Evolutionary conservation across 2,329 filamentous ascomycete genomes (phyloP).

Genomic region (Hymenoscyphus repandus): DNA sequence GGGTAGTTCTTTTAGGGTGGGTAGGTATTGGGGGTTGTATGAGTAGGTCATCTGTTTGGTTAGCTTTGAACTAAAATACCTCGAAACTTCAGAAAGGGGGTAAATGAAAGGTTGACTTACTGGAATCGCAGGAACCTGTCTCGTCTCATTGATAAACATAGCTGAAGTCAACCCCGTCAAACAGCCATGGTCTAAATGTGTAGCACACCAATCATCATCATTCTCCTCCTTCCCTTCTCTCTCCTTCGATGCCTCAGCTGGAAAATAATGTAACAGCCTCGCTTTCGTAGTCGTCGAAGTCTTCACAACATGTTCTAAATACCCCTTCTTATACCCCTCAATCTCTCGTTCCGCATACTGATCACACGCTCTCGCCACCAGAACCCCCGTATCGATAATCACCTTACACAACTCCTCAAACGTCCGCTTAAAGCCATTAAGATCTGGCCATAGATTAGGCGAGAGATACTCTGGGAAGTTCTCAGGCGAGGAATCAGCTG

Average conservation of each 20-base stretch:
- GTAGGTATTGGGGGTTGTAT: constrained; percentile 31
- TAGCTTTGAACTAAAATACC: background rate
- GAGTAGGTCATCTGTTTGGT: constrained; percentile 18
- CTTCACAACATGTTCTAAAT: constrained; percentile 81
- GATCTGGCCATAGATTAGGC: constrained; percentile 81
- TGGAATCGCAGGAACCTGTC: constrained; percentile 32
- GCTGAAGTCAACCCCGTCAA: constrained; percentile 89
- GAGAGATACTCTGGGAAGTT: constrained; percentile 85
- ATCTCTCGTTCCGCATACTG: constrained; percentile 77
- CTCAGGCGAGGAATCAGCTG: constrained; percentile 48
- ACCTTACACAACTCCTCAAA: constrained; percentile 73
- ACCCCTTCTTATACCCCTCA: constrained; percentile 67
- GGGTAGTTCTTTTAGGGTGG: constrained; percentile 64
- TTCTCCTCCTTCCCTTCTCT: constrained; percentile 34
- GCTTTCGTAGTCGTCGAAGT: constrained; percentile 88
- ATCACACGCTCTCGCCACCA: constrained; percentile 90
- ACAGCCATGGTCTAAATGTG: constrained; percentile 86
- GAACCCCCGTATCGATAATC: constrained; percentile 82
- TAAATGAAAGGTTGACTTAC: background rate
- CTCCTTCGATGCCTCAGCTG: constrained; percentile 42
- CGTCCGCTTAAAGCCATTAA: constrained; percentile 70
- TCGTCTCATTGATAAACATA: constrained; percentile 86
- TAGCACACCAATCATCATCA: constrained; percentile 92
- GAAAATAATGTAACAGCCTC: constrained; percentile 88
- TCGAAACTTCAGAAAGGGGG: too few species aligned